Conservation (phyloP, 768 basidiomycete genomes). For the Termitomyces sp. region DNA sequence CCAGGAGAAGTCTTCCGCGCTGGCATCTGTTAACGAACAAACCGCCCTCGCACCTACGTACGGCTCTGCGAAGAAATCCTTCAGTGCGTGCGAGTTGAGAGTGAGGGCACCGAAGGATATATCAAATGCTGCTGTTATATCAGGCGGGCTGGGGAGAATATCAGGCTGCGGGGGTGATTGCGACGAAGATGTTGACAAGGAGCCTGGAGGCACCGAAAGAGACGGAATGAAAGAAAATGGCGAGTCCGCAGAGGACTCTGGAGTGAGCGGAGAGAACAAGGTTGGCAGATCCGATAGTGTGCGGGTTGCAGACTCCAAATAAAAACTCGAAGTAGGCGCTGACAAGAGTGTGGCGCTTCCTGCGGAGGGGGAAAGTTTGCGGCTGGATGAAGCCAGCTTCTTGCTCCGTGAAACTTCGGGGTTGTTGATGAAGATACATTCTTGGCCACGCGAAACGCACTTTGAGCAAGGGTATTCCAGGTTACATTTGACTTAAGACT, state of each 20-base stretch:
- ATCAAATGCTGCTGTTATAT: conserved; percentile 24
- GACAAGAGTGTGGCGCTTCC: conserved; percentile 18
- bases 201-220: conserved; percentile 24
- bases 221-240: conserved; percentile 1
- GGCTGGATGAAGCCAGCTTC: conserved; percentile 28
- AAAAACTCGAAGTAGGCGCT: conserved; percentile 2
- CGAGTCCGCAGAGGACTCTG: conserved; percentile 13
- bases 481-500: conserved; percentile 75
- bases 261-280: conserved; percentile 4
- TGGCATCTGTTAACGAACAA: conserved; percentile 22
- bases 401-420: too few species aligned
- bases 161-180: conserved; percentile 36
- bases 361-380: conserved; percentile 15
- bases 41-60: conserved; percentile 27
- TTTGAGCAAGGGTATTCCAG: conserved; percentile 64
- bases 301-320: conserved; percentile 9
- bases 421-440: conserved; percentile 58
- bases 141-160: conserved; percentile 27
- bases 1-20: conserved; percentile 27
- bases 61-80: conserved; percentile 33
- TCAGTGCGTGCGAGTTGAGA: conserved; percentile 26
- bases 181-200: conserved; percentile 29
- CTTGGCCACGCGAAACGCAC: conserved; percentile 55
- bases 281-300: conserved; percentile 11
- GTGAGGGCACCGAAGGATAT: conserved; percentile 25